Base-by-base conservation (phyloP, 2,329 filamentous ascomycete genomes). In the Pseudocercospora vitis region DNA sequence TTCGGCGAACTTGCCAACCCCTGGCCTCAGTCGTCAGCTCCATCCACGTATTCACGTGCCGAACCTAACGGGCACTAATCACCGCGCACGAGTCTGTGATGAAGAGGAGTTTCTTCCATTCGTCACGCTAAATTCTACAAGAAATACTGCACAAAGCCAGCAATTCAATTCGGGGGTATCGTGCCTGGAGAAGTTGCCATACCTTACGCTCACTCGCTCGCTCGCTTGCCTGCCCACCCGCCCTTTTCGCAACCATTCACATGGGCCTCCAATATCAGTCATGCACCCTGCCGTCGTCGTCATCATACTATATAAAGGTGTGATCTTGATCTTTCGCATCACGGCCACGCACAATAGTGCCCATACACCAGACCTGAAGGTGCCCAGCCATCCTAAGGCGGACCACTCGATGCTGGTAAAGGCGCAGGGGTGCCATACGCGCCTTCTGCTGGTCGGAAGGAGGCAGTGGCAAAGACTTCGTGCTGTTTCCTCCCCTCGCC, bases 361-460 rank as follows among this genome's bases (percentile, higher is more conserved):
- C 42, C 42, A 45, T 31, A 18, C 5, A 3, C 4, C 4, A 24
- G 14, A 31, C 9, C 42, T 45, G n/a, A 28, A 12, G 16, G 19
- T 14, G 42, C 9, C 46, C 46, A 35, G 18, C 46, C 46, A 35
- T 37, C 24, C 46, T 48, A 48, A 9, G 29, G 31, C 18, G 19
- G 31, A 11, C 46, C 46, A 26, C 32, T 35, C 14, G 46, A 48
- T 37, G 46, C 46, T 23, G 46, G 29, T n/a, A 48, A 24, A 3
- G 46, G 31, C 14, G 16, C 31, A 9, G 46, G 46, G 9, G 46
- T 37, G 31, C 46, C 46, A 37, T 48, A 48, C n/a, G 46, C 46
- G 46, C 67, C 66, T 26, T 65, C 58, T 26, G 58, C 52, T 16
- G 63, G 52, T 50, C 65, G 52, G 47, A 68, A 67, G 12, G 61